phyloP scores from a whole-genome alignment of 2,329 filamentous ascomycete species.

The Hymenotorrendiella dingleyae region DNA sequence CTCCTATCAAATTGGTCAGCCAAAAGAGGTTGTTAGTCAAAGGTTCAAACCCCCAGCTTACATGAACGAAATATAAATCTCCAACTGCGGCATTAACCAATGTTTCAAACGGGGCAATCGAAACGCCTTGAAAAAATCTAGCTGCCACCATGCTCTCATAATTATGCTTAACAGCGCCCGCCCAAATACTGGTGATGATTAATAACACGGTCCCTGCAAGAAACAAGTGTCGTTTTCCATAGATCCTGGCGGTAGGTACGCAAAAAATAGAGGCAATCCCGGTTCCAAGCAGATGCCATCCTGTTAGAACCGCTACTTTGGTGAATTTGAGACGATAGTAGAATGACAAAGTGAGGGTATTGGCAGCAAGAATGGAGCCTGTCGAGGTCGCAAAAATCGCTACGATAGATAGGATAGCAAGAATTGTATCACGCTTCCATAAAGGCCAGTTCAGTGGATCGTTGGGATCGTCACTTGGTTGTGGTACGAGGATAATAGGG shows the following conservation, averaged over 20 bases:
- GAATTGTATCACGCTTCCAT: constrained; percentile 78
- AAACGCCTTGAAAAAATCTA: constrained; percentile 79
- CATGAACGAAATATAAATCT: constrained; percentile 85
- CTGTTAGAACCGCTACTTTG: constrained; percentile 75
- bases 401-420: constrained; percentile 69
- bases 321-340: constrained; percentile 63
- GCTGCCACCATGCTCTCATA: constrained; percentile 72
- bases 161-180: constrained; percentile 51
- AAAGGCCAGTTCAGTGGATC: constrained; percentile 89
- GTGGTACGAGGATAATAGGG: constrained; percentile 78
- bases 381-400: constrained; percentile 80
- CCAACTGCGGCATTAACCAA: constrained; percentile 84
- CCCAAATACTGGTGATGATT: constrained; percentile 72
- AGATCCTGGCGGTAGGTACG: constrained; percentile 81
- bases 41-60: constrained; percentile 39
- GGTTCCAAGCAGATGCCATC: constrained; percentile 79
- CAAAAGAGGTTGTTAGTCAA: background rate
- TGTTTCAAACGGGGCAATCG: constrained; percentile 82
- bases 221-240: constrained; percentile 89
- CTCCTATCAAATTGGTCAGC: constrained; percentile 39
- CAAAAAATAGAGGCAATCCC: constrained; percentile 78
- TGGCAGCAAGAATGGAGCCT: constrained; percentile 80
- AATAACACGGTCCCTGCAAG: constrained; percentile 70
- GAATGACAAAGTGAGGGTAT: constrained; percentile 71
- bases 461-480: constrained; percentile 85